Conservation (phyloP, 164 flowering plant genomes). For the Kingdonia uniflora region DNA sequence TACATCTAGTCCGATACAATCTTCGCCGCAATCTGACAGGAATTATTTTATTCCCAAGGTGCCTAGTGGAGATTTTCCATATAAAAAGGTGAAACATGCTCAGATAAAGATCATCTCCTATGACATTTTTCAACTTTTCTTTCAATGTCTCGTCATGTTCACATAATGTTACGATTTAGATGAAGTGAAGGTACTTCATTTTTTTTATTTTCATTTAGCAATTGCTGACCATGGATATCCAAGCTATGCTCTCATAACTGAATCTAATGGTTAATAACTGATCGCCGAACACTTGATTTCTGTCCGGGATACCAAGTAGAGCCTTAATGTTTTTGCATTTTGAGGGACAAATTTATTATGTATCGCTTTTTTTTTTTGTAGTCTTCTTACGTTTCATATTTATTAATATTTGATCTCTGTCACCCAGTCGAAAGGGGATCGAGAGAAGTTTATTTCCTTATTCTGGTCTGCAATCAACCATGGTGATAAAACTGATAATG, state of each 20-base stretch:
- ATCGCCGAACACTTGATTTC: no score
- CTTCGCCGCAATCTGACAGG: no score
- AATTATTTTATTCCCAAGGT: slow-evolving; percentile 63
- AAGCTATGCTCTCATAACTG: no score
- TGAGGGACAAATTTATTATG: not conserved
- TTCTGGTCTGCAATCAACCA: slow-evolving; percentile 82
- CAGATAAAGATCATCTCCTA: slow-evolving; percentile 37
- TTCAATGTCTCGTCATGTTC: no score
- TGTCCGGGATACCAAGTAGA: no score
- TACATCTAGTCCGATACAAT: not conserved
- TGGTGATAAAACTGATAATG: slow-evolving; percentile 74
- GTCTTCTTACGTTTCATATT: not conserved
- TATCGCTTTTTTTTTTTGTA: not conserved
- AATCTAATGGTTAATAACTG: no score
- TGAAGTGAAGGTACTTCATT: no score
- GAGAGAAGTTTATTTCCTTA: slow-evolving; percentile 51
- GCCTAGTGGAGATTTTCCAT: slow-evolving; percentile 73
- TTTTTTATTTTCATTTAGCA: no score
- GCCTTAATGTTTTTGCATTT: not conserved
- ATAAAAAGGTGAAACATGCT: slow-evolving; percentile 73
- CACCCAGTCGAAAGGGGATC: slow-evolving; percentile 72
- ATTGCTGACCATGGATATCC: no score
- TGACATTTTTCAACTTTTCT: no score
- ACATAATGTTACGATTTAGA: no score
- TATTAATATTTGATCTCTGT: no score